phyloP scores from a whole-genome alignment of 768 basidiomycete genomes.

The Phanerochaete carnosa region DNA sequence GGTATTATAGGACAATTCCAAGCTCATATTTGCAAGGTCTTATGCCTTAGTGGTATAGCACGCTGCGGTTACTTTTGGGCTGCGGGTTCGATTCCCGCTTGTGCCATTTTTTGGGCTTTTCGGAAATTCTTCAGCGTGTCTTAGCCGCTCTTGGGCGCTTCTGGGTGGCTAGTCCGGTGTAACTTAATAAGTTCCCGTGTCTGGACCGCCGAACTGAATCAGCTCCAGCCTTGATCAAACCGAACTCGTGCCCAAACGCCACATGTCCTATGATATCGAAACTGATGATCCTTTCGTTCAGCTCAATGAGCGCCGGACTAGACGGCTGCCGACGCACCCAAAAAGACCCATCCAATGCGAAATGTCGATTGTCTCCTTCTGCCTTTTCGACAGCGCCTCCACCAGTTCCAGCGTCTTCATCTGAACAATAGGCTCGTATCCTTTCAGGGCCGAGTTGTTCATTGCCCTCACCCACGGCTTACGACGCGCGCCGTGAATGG shows the following conservation, averaged over 20 bases:
- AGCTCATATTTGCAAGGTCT: no score
- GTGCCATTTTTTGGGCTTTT: no score
- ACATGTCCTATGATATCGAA: slow-evolving; percentile 15
- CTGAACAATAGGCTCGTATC: slow-evolving; percentile 23
- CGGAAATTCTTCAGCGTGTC: no score
- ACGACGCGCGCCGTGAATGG: slow-evolving; percentile 23
- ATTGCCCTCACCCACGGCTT: slow-evolving; percentile 29
- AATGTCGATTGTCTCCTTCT: slow-evolving; percentile 16
- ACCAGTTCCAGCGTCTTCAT: slow-evolving; percentile 14
- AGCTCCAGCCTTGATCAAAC: slow-evolving; percentile 34
- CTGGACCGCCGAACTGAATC: no score
- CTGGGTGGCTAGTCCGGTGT: no score
- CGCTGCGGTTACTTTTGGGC: no score
- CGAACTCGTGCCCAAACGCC: slow-evolving; percentile 35
- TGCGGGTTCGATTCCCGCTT: no score
- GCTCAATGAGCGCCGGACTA: no score
- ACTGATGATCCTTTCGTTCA: neutral
- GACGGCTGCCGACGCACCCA: slow-evolving; percentile 16
- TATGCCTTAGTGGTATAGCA: no score
- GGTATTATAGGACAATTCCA: no score
- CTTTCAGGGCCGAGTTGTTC: slow-evolving; percentile 21
- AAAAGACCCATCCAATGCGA: slow-evolving; percentile 24
- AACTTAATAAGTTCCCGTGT: no score
- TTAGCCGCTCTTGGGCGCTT: no score
- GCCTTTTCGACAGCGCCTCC: neutral